Evolutionary conservation across 1,139 yeast species (phyloP), one percentile per base, ranked within the genome.

Genomic region (Wickerhamomyces sp.): DNA sequence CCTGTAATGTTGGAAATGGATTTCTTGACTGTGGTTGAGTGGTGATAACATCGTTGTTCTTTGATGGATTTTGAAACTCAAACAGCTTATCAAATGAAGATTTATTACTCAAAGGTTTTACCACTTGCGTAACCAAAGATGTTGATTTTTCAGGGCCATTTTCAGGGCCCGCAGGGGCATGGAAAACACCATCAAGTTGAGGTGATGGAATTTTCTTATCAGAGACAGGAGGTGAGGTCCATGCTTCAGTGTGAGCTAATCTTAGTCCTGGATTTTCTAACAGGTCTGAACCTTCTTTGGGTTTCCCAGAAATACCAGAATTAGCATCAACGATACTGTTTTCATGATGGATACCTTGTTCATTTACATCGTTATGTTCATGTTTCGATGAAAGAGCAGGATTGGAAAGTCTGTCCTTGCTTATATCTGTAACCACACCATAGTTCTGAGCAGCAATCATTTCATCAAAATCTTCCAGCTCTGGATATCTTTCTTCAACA

Each of bases 401-500:
- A 18, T 18, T 18, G 23, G 23, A 18, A 18, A 18, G 23, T 18
- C 23, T n/a, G 26, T 36, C 32, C 32, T 18, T 33, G 14, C 40
- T 36, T 6, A 32, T 14, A 6, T 46, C 45, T 4, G 44, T 46
- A 27, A 51, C 44, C 13, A 50, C 53, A 5, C 57, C 57, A 30
- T 44, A 51, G 27, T 53, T 55, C 40, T 51, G 45, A 8, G 47
- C 45, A 10, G 49, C 45, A 5, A 48, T 39, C 9, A 47, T 40
- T 3, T 45, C 49, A 34, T 58, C 58, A 13, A 56, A 34, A 11
- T 51, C 59, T 13, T 49, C 55, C 31, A 53, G 36, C 4, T 51
- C 56, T 10, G 53, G 59, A 40, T 41, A 56, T 35, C 60, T 56
- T 9, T 58, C 52, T 39, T 54, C 53, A 9, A 50, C 56, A 27